Base-by-base conservation (phyloP, 2,329 filamentous ascomycete species). In the Aspergillus caelatus region DNA sequence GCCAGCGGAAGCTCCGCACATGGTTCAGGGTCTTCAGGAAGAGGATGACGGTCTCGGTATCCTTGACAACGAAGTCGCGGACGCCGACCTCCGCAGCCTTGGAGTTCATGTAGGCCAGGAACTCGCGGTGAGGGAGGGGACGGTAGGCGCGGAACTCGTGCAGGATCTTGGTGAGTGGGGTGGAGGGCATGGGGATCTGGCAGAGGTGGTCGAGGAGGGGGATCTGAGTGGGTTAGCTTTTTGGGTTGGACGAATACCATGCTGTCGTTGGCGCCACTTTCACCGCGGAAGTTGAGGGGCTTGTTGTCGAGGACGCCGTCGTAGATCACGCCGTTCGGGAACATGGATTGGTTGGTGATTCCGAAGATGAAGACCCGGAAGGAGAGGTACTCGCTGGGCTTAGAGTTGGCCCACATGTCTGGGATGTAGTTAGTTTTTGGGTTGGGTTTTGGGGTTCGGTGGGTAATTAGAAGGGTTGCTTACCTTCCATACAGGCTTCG, bases 321-420 rank as follows among this genome's bases (percentile, higher is more conserved):
- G 77, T 97, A 97, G 54, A 96, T 80, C 9, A 97, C 94, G 10
- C 94, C 94, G 67, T 94, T 83, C 10, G 94, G 94, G 79, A 97
- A 97, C 93, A 97, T 97, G 72, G 88, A 90, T 79, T 97, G 94
- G 55, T 88, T 91, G 1, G 93, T 96, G 79, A 97, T 97, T 71
- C 94, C 94, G 74, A 97, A 97, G 81, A 97, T 97, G 83, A 97
- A 97, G 12, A 94, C 96, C 46, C 94, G 91, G 86, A 97, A 97
- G 70, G 87, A 90, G 63, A 91, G 92, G 81, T 97, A 97, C 69
- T 93, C 88, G 21, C 86, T 85, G 2, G 94, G 94, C 71, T 91
- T 91, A 61, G 91, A 95, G 77, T 93, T 92, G 64, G 85, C 85
- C 94, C 94, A 97, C 94, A 98, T 98, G 52, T 83, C 86, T 88